Evolutionary conservation across 345 rosid species (phyloP), one percentile per base, ranked within the genome.

Genomic region (Syzygium aqueum): DNA sequence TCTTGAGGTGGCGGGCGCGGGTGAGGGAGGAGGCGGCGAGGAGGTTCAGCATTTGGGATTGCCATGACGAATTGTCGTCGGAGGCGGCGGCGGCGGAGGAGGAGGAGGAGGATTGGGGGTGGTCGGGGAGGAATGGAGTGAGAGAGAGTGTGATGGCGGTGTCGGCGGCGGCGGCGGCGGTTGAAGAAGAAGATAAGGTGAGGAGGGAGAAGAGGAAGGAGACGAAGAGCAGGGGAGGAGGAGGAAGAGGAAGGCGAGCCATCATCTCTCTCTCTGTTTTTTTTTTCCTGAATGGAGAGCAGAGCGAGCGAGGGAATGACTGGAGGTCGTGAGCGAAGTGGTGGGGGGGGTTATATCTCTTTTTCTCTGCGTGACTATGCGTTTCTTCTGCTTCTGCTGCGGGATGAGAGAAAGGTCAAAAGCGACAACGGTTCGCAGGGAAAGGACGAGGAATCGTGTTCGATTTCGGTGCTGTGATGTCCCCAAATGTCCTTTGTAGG

Each of bases 1-100:
- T 85, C 88, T 93, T 95, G 91, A 95, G 96, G 85, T 89, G 92
- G 87, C 63, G 95, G 85, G 98, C 97, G 90, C 98, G 92, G 89
- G 93, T 87, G 53, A 93, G 78, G 5, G 99, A 93, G 23, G 95
- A 90, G 0, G 93, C 84, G 61, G 95, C 94, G 51, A 95, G 88
- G 85, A 91, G 90, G 54, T 90, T 92, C 80, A 73, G 43, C 80
- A 73, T 37, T 73, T 73, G 49, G 80, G 80, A 73, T 37, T 73
- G 25, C 80, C 80, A 73, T 9, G 89, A 96, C 92, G 85, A 91
- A 84, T 84, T 92, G 87, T 59, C 85, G 89, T 67, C 27, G 80
- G 94, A 50, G 51, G 63, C 43, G 22, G 51, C 92, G 65, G 91
- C 91, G 30, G 92, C n/a, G n/a, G n/a, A n/a, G n/a, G n/a, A n/a